Conservation (phyloP, 352 stramenopile genomes). For the Elongisporangium anandrum region DNA sequence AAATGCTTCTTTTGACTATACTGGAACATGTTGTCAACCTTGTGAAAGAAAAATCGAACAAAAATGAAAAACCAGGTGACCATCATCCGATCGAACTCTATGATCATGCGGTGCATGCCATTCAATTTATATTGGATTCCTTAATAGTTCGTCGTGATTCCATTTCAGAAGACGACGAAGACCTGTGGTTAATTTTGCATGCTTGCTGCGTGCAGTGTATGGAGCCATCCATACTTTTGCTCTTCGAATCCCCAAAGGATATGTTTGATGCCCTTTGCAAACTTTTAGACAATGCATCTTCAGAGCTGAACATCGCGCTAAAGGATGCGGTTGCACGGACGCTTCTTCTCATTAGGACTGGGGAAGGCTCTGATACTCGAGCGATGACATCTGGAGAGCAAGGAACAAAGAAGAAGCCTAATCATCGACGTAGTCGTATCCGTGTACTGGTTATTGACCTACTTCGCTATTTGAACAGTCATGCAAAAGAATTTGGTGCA, state of each 20-base stretch:
- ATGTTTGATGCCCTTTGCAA: slow-evolving; percentile 31
- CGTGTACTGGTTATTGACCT: slow-evolving; percentile 33
- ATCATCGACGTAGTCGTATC: slow-evolving; percentile 38
- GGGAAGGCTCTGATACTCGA: slow-evolving; percentile 24
- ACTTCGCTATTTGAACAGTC: slow-evolving; percentile 33
- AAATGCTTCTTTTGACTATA: slow-evolving; percentile 33
- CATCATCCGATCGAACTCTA: slow-evolving; percentile 23
- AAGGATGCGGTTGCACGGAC: slow-evolving; percentile 21
- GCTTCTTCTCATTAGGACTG: slow-evolving; percentile 29
- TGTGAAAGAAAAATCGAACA: slow-evolving; percentile 8
- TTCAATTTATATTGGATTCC: slow-evolving; percentile 25
- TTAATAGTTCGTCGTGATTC: slow-evolving; percentile 2
- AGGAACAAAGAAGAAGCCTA: slow-evolving; percentile 32
- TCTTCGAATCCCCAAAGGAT: slow-evolving; percentile 50
- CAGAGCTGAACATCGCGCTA: background rate
- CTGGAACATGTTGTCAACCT: slow-evolving; percentile 29
- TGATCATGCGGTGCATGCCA: slow-evolving; percentile 27
- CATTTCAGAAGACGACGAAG: slow-evolving; percentile 6
- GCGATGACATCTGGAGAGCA: background rate
- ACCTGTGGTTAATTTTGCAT: slow-evolving; percentile 21
- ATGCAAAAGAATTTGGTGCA: slow-evolving; percentile 4
- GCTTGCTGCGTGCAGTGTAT: slow-evolving; percentile 34
- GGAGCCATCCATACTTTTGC: slow-evolving; percentile 43
- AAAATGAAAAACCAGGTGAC: slow-evolving; percentile 1
- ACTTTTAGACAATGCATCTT: slow-evolving; percentile 4